These are phyloP conservation scores for Domatiomyces globalis DNA, from an alignment of 2,329 filamentous ascomycete genomes.

Conservation along the genomic window DNA sequence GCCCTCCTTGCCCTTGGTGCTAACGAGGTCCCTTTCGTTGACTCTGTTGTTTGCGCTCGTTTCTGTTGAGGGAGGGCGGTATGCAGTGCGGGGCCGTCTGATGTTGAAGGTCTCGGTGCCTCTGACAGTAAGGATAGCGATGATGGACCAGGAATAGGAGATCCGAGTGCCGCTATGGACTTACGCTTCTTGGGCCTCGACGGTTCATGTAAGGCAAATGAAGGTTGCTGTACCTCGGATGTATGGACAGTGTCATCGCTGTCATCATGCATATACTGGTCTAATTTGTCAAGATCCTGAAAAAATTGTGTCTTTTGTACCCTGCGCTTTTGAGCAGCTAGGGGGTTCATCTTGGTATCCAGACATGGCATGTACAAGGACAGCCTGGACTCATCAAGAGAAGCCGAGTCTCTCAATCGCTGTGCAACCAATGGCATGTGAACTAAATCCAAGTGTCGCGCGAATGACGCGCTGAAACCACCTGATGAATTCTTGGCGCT, in stretches of 20 bases:
- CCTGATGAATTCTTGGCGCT: background rate
- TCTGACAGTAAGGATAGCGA: background rate
- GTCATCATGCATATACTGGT: constrained; percentile 18
- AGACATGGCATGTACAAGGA: background rate
- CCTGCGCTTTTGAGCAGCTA: constrained; percentile 7
- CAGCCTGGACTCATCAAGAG: background rate
- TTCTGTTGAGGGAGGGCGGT: constrained; percentile 29
- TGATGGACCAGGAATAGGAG: background rate
- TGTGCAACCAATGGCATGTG: no score
- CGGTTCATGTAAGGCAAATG: background rate
- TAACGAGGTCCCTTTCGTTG: constrained; percentile 12
- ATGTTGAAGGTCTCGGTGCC: background rate
- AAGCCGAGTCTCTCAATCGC: no score
- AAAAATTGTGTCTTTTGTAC: constrained; percentile 17
- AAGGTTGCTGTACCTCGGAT: background rate
- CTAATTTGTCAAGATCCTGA: constrained; percentile 10
- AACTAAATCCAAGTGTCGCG: background rate
- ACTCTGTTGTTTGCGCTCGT: constrained; percentile 11
- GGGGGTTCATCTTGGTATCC: background rate
- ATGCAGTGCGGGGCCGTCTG: background rate
- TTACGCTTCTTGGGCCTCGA: background rate
- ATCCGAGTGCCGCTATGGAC: background rate
- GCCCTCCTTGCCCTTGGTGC: constrained; percentile 6
- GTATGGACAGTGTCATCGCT: constrained; percentile 8
- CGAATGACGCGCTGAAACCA: background rate